Base-by-base conservation (phyloP, 202 grass and related monocot species). In the Hordeum pubiflorum region DNA sequence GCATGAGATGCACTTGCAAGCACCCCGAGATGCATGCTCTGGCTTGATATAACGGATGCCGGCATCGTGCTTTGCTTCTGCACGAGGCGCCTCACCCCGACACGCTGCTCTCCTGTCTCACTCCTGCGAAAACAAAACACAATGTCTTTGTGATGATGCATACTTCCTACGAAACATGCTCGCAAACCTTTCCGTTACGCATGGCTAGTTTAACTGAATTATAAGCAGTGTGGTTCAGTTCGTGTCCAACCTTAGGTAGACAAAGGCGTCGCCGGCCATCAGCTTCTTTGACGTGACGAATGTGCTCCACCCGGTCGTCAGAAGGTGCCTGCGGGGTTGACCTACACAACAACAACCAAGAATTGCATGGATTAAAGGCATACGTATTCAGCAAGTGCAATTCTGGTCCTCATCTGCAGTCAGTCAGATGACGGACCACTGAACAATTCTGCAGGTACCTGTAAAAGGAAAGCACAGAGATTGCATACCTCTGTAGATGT, bases 11-110 rank as follows among this genome's bases (percentile, higher is more conserved):
- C 96, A 70, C 89, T 96, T 72, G 96, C 96, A 79, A 99, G 96
- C 36, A 99, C 96, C 14, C 96, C 96, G 13, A 99, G 90, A 90
- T 99, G 96, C 96, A 99, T 99, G 85, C 87, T 99, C 76, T 99
- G 91, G 82, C 92, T 93, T n/a, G 92, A 99, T 90, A 99, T 99
- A 68, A 99, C 96, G 33, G 96, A 96, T 31, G 87, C 46, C 8
- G 91, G 92, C 83, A 99, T 96, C 9, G 89, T 84, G 26, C 80
- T 87, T 41, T 88, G 92, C 67, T 96, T 92, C 79, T 89, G 87
- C 22, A 82, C 89, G 39, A 90, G 81, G 50, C 89, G 85, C 54
- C 92, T 91, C 43, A 93, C 93, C 41, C 96, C 96, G 0, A 99
- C 96, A 37, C 83, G 88, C 78, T 96, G 86, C 46, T 96, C 89